Conservation (phyloP, 257 asterid genomes). For the Nicotiana otophora region DNA sequence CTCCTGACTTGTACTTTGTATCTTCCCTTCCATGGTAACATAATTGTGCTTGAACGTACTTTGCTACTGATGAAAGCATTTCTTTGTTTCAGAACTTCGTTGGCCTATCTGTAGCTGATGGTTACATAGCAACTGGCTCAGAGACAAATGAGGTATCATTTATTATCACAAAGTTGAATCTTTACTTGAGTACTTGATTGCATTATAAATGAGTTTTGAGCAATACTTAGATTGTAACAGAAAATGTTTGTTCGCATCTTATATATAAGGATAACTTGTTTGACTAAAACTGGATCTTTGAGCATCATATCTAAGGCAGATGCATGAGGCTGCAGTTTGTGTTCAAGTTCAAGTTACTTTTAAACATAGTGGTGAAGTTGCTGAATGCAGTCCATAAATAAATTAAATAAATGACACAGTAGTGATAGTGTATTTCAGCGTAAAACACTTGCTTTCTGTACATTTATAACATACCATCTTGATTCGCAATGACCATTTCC, state of each 20-base stretch:
- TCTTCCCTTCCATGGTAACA: not conserved
- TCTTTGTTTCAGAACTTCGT: conserved; percentile 76
- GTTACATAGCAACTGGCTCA: conserved; percentile 92
- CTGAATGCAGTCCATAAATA: no score
- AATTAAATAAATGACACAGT: no score
- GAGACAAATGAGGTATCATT: conserved; percentile 85
- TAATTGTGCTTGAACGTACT: not conserved
- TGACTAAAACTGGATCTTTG: not conserved
- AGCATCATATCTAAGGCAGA: not conserved
- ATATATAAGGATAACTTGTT: not conserved
- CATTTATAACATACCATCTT: no score
- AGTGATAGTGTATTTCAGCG: no score
- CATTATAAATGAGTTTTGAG: not conserved
- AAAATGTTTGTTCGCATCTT: not conserved
- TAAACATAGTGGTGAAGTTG: no score
- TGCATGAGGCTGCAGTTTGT: not conserved
- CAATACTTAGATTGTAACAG: not conserved
- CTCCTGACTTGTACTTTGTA: not conserved
- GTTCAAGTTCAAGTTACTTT: not conserved
- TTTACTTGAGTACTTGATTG: not conserved
- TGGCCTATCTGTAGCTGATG: conserved; percentile 93
- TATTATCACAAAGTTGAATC: not conserved
- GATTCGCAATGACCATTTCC: no score
- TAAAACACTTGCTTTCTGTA: no score
- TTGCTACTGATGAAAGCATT: not conserved